Evolutionary conservation across 179 eudicot species (phyloP), one percentile per base, ranked within the genome.

Genomic region (Drosera spatulata): DNA sequence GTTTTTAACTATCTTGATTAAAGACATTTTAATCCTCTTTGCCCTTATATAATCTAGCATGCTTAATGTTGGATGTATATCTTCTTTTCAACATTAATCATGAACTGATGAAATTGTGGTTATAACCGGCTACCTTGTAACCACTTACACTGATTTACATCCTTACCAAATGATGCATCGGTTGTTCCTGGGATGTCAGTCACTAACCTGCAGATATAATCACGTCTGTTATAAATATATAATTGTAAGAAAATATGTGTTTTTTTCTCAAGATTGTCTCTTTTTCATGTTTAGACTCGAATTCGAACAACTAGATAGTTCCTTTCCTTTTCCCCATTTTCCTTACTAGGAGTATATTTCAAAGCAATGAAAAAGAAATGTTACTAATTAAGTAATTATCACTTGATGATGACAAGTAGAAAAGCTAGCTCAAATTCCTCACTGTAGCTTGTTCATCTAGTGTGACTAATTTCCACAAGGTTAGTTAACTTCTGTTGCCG

Each of bases 171-270:
- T 50, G 83, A 67, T 50, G 77, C 52, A 72, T 82, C 72, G n/a
- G 86, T 82, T 15, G 86, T 82, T 68, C 86, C 86, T 58, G 86
- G 83, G 53, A 82, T 76, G 62, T 82, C 78, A 44, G 81, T 73
- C 42, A 82, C 83, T 33, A 79, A 76, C 86, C 86, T 82, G 86
- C 12, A 33, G 62, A n/a, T n/a, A n/a, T n/a, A n/a, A n/a, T n/a
- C n/a, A n/a, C n/a, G n/a, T n/a, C n/a, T n/a, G n/a, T n/a, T n/a
- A n/a, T n/a, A n/a, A n/a, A n/a, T n/a, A n/a, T n/a, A 11, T 41
- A 14, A 63, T 22, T 67, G 61, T 53, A 61, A 51, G 15, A 57
- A 58, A 50, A 41, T 5, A 56, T 6, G 41, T 56, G 10, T 4
- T 6, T 56, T 44, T 6, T 6, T 11, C 9, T 55, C 41, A 55